These are phyloP conservation scores for Hymenoscyphus fraxineus DNA, from an alignment of 2,329 filamentous ascomycete species.

Conservation along the genomic window DNA sequence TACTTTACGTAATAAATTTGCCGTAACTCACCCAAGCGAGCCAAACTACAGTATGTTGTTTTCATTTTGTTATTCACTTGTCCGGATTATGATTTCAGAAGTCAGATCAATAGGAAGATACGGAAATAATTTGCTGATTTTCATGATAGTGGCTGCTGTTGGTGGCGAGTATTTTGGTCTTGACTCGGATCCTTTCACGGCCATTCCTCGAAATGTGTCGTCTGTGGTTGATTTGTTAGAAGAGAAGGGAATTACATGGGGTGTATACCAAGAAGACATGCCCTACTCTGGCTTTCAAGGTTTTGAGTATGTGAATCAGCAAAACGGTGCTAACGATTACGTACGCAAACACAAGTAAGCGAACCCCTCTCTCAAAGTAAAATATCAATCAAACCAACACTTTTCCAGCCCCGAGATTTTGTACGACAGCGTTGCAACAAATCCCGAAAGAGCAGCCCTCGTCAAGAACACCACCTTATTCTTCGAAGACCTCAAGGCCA, in stretches of 20 bases:
- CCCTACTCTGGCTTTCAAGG: slow-evolving; percentile 73
- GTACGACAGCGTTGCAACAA: slow-evolving; percentile 61
- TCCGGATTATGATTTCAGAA: not conserved
- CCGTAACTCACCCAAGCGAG: slow-evolving; percentile 67
- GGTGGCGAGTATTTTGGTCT: slow-evolving; percentile 16
- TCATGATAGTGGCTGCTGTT: slow-evolving; percentile 3
- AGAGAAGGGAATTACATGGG: slow-evolving; percentile 62
- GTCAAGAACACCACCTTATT: slow-evolving; percentile 74
- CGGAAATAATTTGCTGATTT: not conserved
- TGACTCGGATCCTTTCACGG: slow-evolving; percentile 53
- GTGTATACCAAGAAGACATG: slow-evolving; percentile 72
- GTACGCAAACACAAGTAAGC: slow-evolving; percentile 75
- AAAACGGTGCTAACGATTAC: slow-evolving; percentile 68
- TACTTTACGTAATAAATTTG: slow-evolving; percentile 55
- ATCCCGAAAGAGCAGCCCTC: slow-evolving; percentile 56
- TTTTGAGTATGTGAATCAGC: slow-evolving; percentile 56
- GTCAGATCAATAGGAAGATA: not conserved
- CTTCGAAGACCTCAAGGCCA: slow-evolving; percentile 58
- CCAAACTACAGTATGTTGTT: slow-evolving; percentile 59
- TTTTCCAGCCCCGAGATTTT: slow-evolving; percentile 48
- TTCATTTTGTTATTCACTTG: not conserved
- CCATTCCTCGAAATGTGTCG: slow-evolving; percentile 57
- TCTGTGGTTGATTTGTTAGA: slow-evolving; percentile 68
- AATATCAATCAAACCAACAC: slow-evolving; percentile 6
- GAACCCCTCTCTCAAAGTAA: not conserved